Evolutionary conservation across 2,329 filamentous ascomycete species (phyloP).

Genomic region (Claviceps sp.): DNA sequence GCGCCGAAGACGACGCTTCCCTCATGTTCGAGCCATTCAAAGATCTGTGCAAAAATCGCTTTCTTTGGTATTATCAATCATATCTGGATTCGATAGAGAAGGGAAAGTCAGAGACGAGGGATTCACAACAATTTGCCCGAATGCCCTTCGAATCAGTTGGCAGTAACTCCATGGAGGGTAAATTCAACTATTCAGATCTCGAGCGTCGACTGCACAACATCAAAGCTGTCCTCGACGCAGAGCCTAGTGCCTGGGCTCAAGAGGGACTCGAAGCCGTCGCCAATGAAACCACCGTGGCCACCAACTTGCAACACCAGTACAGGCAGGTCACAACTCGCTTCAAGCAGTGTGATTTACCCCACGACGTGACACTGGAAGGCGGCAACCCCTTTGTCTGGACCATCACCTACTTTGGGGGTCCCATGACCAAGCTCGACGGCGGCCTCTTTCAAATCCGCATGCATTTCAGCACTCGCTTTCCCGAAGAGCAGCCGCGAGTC

Average conservation of each 20-base stretch:
- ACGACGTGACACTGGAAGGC: conserved; percentile 65
- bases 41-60: conserved; percentile 80
- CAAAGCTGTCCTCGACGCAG: conserved; percentile 55
- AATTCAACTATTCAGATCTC: conserved; percentile 68
- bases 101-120: conserved; percentile 48
- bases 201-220: conserved; percentile 55
- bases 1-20: conserved; percentile 38
- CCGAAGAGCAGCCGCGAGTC: conserved; percentile 75
- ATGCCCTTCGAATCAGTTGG: conserved; percentile 72
- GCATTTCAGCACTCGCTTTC: conserved; percentile 71
- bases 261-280: conserved; percentile 51
- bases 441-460: conserved; percentile 76
- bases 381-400: conserved; percentile 83
- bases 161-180: conserved; percentile 73
- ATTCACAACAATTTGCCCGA: conserved; percentile 51
- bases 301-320: conserved; percentile 71
- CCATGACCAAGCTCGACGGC: conserved; percentile 87
- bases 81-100: conserved; percentile 61
- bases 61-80: conserved; percentile 90
- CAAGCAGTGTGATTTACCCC: conserved; percentile 54
- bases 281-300: conserved; percentile 61
- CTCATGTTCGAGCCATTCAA: conserved; percentile 72
- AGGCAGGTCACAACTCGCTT: conserved; percentile 68
- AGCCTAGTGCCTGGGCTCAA: conserved; percentile 56
- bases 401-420: conserved; percentile 77